Conservation (phyloP, 2,329 filamentous ascomycete genomes). For the Orbilia quercus region DNA sequence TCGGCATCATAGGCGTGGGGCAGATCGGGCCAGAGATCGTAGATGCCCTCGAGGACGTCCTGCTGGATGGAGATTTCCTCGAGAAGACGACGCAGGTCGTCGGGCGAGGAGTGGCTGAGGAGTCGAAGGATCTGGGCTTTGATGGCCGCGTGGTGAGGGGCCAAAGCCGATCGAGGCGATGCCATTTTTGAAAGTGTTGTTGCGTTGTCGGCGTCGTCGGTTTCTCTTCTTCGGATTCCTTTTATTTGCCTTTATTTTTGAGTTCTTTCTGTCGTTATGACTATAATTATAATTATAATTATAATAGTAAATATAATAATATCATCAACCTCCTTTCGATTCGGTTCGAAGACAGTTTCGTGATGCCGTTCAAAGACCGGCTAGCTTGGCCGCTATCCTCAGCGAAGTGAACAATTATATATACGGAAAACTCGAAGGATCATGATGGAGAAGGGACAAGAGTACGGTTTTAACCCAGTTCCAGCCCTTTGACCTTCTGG, state of each 20-base stretch:
- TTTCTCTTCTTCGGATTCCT: slow-evolving; percentile 6
- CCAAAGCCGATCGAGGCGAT: slow-evolving; percentile 48
- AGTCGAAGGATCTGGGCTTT: slow-evolving; percentile 55
- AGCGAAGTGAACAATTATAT: slow-evolving; percentile 25
- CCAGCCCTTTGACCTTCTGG: slow-evolving; percentile 46
- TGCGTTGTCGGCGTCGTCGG: slow-evolving; percentile 32
- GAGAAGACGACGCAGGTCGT: slow-evolving; percentile 46
- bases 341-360: slow-evolving; percentile 2
- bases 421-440: slow-evolving; percentile 37
- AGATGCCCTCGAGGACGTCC: slow-evolving; percentile 55
- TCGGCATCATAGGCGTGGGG: slow-evolving; percentile 54
- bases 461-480: slow-evolving; percentile 39
- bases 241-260: slow-evolving; percentile 8
- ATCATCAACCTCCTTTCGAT: slow-evolving; percentile 7
- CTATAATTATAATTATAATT: too few relatives aligned
- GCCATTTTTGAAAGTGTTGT: slow-evolving; percentile 40
- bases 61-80: slow-evolving; percentile 55
- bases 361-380: slow-evolving; percentile 16
- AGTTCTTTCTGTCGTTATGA: neutral
- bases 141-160: slow-evolving; percentile 55
- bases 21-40: slow-evolving; percentile 54
- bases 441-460: slow-evolving; percentile 29
- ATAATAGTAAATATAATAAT: too few relatives aligned
- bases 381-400: slow-evolving; percentile 19
- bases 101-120: slow-evolving; percentile 46